These are phyloP conservation scores for Microbotryum violaceum DNA, from an alignment of 1,284 basidiomycete species.

Conservation along the genomic window DNA sequence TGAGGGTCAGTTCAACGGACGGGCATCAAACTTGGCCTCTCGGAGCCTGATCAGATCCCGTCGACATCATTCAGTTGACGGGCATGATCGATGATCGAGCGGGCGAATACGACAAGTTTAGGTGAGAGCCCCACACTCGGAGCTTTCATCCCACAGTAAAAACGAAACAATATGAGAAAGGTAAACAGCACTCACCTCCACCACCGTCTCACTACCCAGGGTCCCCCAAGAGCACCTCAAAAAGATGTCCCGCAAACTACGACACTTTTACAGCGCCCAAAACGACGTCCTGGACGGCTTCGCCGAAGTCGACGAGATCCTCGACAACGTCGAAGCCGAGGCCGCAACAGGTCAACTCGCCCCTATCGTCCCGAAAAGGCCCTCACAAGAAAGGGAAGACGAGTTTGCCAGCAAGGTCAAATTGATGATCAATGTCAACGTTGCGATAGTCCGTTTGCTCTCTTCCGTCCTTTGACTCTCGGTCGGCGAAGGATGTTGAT, in stretches of 20 bases:
- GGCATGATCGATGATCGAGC: constrained; percentile 27
- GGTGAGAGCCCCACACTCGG: no score
- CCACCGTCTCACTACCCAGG: no score
- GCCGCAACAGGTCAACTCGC: constrained; percentile 24
- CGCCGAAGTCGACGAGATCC: constrained; percentile 32
- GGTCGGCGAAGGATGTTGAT: constrained; percentile 34
- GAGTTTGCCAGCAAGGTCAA: constrained; percentile 35
- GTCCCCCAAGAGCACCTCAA: not conserved
- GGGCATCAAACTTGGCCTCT: no score
- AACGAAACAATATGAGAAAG: no score
- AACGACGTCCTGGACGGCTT: constrained; percentile 24
- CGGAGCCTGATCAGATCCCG: not conserved
- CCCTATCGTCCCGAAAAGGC: constrained; percentile 1
- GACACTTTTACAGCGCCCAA: constrained; percentile 29
- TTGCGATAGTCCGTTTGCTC: constrained; percentile 30
- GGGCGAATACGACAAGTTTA: constrained; percentile 22
- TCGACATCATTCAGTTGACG: constrained; percentile 6
- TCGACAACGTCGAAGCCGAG: constrained; percentile 26
- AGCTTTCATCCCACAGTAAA: no score
- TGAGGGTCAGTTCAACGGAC: constrained; percentile 7
- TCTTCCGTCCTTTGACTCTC: no score
- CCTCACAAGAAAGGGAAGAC: constrained; percentile 4
- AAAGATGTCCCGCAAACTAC: constrained; percentile 23
- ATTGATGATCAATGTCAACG: constrained; percentile 9
- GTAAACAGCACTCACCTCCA: no score